Percentiles rank a stretch among this genome's conserved stretches.
Conservation (phyloP, 2,329 filamentous ascomycete genomes). For the Hymenoscyphus fructigenus region DNA sequence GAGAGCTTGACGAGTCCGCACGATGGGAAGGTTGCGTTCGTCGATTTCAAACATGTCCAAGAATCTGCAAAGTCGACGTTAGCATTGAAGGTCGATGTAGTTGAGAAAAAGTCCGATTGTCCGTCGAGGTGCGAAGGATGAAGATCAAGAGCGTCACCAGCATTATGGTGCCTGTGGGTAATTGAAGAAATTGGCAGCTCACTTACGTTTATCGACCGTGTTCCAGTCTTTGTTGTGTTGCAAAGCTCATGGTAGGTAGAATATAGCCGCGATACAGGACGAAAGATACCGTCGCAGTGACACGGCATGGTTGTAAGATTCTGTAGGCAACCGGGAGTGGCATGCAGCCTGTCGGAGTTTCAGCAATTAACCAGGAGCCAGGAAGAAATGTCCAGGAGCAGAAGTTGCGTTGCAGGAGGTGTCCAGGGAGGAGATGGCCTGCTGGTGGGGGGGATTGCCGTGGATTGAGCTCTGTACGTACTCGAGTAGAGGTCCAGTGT, state of each 20-base stretch:
- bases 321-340: conserved; percentile 20
- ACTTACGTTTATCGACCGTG: conserved; percentile 18
- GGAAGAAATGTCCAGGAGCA: no score
- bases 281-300: conserved; percentile 16
- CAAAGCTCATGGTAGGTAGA: conserved; percentile 18
- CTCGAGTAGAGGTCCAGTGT: no score
- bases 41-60: conserved; percentile 56
- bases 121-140: not conserved
- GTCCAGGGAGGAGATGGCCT: not conserved
- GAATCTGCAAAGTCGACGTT: conserved; percentile 21
- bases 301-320: conserved; percentile 28
- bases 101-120: not conserved
- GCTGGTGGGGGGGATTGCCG: not conserved
- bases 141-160: not conserved
- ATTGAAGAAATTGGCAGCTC: conserved; percentile 2
- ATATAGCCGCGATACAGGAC: conserved; percentile 21
- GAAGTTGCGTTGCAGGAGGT: conserved; percentile 6
- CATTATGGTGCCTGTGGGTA: not conserved
- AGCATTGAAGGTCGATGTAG: conserved; percentile 6
- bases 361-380: conserved; percentile 9
- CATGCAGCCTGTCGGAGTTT: conserved; percentile 20
- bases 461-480: no score
- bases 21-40: conserved; percentile 52
- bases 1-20: conserved; percentile 66
- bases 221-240: conserved; percentile 9